These are phyloP conservation scores for Exophiala calicioides DNA, from an alignment of 2,329 filamentous ascomycete genomes.

Conservation along the genomic window DNA sequence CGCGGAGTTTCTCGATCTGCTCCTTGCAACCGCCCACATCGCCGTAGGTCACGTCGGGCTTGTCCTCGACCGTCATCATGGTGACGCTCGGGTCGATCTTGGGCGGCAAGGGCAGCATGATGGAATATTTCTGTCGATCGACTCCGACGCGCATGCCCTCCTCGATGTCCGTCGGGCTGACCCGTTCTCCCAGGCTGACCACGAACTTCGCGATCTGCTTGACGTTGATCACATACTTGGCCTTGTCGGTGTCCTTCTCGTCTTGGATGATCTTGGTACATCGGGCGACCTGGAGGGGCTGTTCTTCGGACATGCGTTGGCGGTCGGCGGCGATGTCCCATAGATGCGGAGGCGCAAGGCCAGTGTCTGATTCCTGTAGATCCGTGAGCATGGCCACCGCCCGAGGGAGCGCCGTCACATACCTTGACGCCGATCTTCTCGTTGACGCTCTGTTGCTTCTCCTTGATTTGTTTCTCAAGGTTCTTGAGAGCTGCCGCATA, in stretches of 20 bases:
- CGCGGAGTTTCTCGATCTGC: conserved; percentile 97
- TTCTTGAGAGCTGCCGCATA: conserved; percentile 94
- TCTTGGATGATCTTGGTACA: conserved; percentile 99
- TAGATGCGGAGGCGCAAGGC: conserved; percentile 94
- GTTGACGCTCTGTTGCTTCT: conserved; percentile 96
- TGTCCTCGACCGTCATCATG: conserved; percentile 99
- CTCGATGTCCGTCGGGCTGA: conserved; percentile 97
- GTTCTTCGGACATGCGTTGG: conserved; percentile 98
- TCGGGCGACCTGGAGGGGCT: conserved; percentile 92
- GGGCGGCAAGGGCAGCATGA: conserved; percentile 89
- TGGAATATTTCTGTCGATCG: conserved; percentile 99
- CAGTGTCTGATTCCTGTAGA: conserved; percentile 89
- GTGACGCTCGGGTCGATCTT: conserved; percentile 99
- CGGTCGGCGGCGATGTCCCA: conserved; percentile 98
- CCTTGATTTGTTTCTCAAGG: conserved; percentile 98
- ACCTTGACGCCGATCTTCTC: conserved; percentile 82
- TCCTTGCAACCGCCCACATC: conserved; percentile 99
- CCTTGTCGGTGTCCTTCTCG: conserved; percentile 93
- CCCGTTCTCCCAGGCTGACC: conserved; percentile 92
- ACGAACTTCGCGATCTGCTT: conserved; percentile 99
- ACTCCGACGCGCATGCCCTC: conserved; percentile 99
- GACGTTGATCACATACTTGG: conserved; percentile 99
- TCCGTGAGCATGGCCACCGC: conserved; percentile 4
- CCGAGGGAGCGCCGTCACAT: conserved; percentile 7
- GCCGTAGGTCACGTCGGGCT: conserved; percentile 97